phyloP scores from a whole-genome alignment of 768 basidiomycete species.

The Chalciporus sphaerocephalus region DNA sequence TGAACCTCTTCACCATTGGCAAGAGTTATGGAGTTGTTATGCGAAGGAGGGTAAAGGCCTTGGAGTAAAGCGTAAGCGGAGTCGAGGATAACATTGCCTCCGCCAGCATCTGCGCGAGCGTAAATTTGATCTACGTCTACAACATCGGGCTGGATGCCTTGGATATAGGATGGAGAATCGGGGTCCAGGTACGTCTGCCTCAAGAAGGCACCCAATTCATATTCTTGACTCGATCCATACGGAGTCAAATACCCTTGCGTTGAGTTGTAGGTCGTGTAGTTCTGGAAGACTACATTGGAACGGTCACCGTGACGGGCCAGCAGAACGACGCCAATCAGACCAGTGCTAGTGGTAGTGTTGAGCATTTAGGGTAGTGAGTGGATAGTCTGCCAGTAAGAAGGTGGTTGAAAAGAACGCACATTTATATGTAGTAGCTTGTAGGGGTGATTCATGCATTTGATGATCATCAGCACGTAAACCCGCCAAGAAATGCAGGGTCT shows the following conservation, averaged over 20 bases:
- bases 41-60: conserved; percentile 76
- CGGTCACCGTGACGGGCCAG: conserved; percentile 78
- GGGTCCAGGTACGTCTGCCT: conserved; percentile 62
- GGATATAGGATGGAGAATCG: conserved; percentile 60
- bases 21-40: conserved; percentile 59
- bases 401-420: too few species aligned
- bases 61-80: conserved; percentile 79
- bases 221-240: conserved; percentile 64
- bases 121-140: conserved; percentile 67
- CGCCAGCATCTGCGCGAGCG: conserved; percentile 75
- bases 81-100: conserved; percentile 78
- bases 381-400: too few species aligned
- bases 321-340: conserved; percentile 66
- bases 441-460: too few species aligned
- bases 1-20: conserved; percentile 69
- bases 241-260: conserved; percentile 65
- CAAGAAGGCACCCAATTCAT: conserved; percentile 54
- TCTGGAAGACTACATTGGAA: conserved; percentile 54
- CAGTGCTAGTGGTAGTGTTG: conserved; percentile 20
- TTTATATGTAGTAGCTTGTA: too few species aligned
- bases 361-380: too few species aligned
- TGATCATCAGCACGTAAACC: too few species aligned
- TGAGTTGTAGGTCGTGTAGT: conserved; percentile 65
- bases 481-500: too few species aligned
- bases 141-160: conserved; percentile 59